phyloP scores from a whole-genome alignment of 2,329 filamentous ascomycete genomes.

The Neospermospora avenae region DNA sequence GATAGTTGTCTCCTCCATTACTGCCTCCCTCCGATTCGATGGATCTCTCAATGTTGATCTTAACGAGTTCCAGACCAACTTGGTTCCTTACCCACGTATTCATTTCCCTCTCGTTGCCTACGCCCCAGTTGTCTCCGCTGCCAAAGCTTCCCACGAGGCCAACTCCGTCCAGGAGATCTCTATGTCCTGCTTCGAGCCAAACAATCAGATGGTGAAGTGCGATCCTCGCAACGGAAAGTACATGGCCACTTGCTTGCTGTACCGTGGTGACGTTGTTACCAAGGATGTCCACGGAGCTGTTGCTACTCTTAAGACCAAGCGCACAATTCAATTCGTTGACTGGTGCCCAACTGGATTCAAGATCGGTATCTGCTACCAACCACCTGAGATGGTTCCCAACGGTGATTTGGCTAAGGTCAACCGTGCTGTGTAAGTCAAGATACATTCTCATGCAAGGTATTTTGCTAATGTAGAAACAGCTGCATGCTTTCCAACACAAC shows the following conservation, averaged over 20 bases:
- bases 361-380: conserved; percentile 99
- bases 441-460: background rate
- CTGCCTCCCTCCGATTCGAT: conserved; percentile 96
- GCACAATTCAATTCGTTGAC: conserved; percentile 98
- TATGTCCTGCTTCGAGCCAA: conserved; percentile 98
- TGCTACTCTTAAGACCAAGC: conserved; percentile 97
- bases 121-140: conserved; percentile 87
- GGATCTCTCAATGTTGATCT: conserved; percentile 98
- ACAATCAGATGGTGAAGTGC: conserved; percentile 99
- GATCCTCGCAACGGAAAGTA: conserved; percentile 99
- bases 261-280: conserved; percentile 96
- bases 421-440: conserved; percentile 81
- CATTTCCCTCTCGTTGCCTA: conserved; percentile 99
- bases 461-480: conserved; percentile 43
- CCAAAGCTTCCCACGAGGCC: conserved; percentile 95
- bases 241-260: conserved; percentile 98
- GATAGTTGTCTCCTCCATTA: conserved; percentile 95
- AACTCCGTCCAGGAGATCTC: conserved; percentile 98
- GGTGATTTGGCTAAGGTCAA: conserved; percentile 97
- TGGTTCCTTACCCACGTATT: conserved; percentile 97
- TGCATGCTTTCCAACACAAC: conserved; percentile 99
- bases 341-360: conserved; percentile 99
- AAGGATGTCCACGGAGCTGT: conserved; percentile 93
- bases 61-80: conserved; percentile 99
- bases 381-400: conserved; percentile 92